Base-by-base conservation (phyloP, 2,329 filamentous ascomycete genomes). In the Trichoderma sp. region DNA sequence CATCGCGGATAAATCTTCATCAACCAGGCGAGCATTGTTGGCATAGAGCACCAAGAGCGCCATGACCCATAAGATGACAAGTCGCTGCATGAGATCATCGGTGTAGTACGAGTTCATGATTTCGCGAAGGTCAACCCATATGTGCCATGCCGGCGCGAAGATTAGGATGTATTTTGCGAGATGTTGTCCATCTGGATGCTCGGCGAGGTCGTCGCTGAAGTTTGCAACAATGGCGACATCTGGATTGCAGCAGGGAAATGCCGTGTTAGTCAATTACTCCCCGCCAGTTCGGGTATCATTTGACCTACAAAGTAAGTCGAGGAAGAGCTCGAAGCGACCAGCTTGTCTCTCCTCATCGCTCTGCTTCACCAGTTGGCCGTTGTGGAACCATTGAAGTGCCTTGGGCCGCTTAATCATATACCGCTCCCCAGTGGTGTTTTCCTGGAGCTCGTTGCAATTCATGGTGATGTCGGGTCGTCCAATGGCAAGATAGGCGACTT, bases 21-120 rank as follows among this genome's bases (percentile, higher is more conserved):
- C 80, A 19, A 80, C 81, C 1, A 76, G 71, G 4, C 77, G 77
- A 6, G 83, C 82, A 63, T 84, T 84, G 73, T 84, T 84, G 50
- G 78, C 77, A 70, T 84, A 84, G 17, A 84, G 76, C 4, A 84
- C 79, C 17, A 84, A 74, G 5, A 82, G 72, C 3, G 82, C 80
- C 83, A 84, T 84, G 65, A 84, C 78, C 81, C 82, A 84, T n/a
- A 84, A 77, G 64, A 84, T 81, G 29, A 82, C 72, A 34, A 82
- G 71, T 8, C 83, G 80, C 71, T 84, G 83, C 1, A 78, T 69
- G 22, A 84, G 71, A 70, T 84, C 83, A 69, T 84, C 83, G 63
- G 81, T 84, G 73, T 84, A 84, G 74, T 83, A 84, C 8, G 80
- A 82, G 73, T 84, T 84, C 81, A 84, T 84, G 67, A 84, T 75